A percentile compares a stretch with the other conserved stretches of the same genome.
Conservation (phyloP, 148 eudicot genomes). For the Spergularia bocconei region DNA sequence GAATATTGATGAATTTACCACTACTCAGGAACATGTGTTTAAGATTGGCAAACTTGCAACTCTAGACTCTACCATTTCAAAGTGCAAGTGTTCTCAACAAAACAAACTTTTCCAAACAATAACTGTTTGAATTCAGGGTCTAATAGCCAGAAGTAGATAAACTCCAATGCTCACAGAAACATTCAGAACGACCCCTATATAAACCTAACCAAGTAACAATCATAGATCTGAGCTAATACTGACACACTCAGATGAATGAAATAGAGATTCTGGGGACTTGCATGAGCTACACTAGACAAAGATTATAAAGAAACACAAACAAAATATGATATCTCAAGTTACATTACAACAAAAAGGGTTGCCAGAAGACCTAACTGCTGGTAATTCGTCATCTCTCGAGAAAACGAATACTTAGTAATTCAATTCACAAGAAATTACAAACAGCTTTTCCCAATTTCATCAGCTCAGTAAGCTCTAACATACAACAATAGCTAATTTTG, state of each 20-base stretch:
- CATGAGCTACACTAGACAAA: background rate
- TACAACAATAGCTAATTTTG: background rate
- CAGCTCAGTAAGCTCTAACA: background rate
- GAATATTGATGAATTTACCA: background rate
- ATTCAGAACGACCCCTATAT: no score
- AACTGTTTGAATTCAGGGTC: background rate
- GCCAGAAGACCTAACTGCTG: no score
- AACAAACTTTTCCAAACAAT: background rate
- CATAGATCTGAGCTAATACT: background rate
- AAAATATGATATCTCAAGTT: no score
- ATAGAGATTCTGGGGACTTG: background rate
- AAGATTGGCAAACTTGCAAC: background rate
- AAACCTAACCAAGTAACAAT: no score
- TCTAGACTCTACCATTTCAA: background rate
- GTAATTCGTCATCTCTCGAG: no score
- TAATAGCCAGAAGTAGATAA: background rate
- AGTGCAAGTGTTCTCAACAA: background rate
- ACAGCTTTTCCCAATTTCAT: background rate
- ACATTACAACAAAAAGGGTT: no score
- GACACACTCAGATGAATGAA: background rate
- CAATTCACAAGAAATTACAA: background rate
- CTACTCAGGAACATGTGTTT: background rate
- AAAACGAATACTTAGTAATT: no score
- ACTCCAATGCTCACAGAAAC: no score
- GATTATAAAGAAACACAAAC: background rate